Percentiles rank a stretch among this genome's conserved stretches.
phyloP scores from a whole-genome alignment of 805 yeast species.

The Wickerhamiella sorbophila region DNA sequence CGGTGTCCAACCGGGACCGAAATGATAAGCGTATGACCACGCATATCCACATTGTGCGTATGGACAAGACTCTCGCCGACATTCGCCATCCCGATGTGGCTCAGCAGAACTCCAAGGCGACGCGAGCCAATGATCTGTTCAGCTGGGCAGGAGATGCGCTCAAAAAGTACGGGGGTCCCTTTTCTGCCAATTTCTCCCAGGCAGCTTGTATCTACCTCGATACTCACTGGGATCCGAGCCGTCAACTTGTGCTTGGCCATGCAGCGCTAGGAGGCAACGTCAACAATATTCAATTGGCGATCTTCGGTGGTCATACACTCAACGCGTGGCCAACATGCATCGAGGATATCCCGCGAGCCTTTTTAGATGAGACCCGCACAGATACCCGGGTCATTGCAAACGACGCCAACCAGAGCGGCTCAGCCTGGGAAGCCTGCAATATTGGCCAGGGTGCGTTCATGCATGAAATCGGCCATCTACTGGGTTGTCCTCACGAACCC shows the following conservation, averaged over 20 bases:
- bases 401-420: conserved; percentile 70
- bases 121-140: conserved; percentile 60
- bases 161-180: conserved; percentile 40
- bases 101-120: conserved; percentile 69
- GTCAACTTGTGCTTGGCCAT: conserved; percentile 57
- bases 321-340: conserved; percentile 86
- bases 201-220: conserved; percentile 82
- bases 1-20: conserved; percentile 37
- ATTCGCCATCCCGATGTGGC: conserved; percentile 68
- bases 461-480: conserved; percentile 87
- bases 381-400: conserved; percentile 69
- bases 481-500: conserved; percentile 88
- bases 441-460: conserved; percentile 84
- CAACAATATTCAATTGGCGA: conserved; percentile 57
- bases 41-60: conserved; percentile 62
- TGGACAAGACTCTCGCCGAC: conserved; percentile 53
- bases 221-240: conserved; percentile 59
- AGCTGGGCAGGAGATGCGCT: conserved; percentile 69
- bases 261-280: conserved; percentile 92
- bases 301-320: conserved; percentile 85
- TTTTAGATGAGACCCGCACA: conserved; percentile 56
- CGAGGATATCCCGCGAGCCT: conserved; percentile 52
- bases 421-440: conserved; percentile 80
- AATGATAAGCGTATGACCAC: conserved; percentile 38
- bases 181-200: conserved; percentile 38